These are phyloP conservation scores for Leccinum fibrillosum DNA, from an alignment of 768 basidiomycete genomes.

Conservation along the genomic window DNA sequence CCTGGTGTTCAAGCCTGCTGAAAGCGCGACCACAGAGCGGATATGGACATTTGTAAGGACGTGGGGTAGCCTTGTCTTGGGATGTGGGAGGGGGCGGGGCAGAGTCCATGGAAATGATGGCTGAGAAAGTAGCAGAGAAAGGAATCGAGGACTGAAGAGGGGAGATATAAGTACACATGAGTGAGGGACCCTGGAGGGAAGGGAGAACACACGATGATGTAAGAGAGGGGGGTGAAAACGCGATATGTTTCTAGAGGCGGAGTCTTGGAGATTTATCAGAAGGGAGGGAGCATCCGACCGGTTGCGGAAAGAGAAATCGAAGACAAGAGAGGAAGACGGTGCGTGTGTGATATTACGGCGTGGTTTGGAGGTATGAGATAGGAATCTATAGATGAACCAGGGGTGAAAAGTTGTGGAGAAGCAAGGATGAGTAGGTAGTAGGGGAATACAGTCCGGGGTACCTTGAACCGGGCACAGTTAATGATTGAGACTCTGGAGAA, in stretches of 20 bases:
- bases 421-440: conserved; percentile 9
- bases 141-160: conserved; percentile 18
- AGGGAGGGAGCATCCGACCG: conserved; percentile 10
- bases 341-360: conserved; percentile 27
- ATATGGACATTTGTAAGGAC: conserved; percentile 97
- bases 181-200: conserved; percentile 11
- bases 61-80: conserved; percentile 42
- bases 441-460: conserved; percentile 32
- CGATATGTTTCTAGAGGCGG: conserved; percentile 19
- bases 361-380: conserved; percentile 20
- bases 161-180: conserved; percentile 31
- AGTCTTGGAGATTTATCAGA: conserved; percentile 21
- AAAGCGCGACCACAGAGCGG: conserved; percentile 91
- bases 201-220: conserved; percentile 22
- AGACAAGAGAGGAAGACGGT: conserved; percentile 16
- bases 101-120: conserved; percentile 24
- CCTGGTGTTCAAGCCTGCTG: conserved; percentile 95
- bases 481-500: conserved; percentile 13
- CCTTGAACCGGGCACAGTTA: conserved; percentile 19
- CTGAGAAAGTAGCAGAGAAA: conserved; percentile 11
- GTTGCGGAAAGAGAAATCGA: conserved; percentile 24
- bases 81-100: conserved; percentile 4
- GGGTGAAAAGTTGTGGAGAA: conserved; percentile 18
- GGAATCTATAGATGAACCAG: conserved; percentile 24
- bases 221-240: conserved; percentile 9